A percentile compares a stretch with the other conserved stretches of the same genome.
Evolutionary conservation across 768 basidiomycete species (phyloP).

Genomic region (Mycena pura): DNA sequence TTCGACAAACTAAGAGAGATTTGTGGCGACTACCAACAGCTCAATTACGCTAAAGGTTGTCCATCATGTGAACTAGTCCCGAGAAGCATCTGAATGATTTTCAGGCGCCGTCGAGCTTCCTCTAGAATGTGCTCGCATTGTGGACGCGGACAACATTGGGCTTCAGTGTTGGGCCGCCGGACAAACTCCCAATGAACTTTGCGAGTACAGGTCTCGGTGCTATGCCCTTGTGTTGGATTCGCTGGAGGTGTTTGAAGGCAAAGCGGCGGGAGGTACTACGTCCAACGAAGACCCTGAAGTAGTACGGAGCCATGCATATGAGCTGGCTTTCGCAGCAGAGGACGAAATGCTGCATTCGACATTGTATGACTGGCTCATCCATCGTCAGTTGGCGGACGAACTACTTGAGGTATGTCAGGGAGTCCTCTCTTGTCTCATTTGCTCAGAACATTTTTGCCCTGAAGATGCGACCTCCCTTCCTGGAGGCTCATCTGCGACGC

Average conservation of each 20-base stretch:
- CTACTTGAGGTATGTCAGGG: conserved; percentile 79
- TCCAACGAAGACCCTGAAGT: conserved; percentile 64
- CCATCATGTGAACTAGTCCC: not conserved
- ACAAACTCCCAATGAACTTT: conserved; percentile 57
- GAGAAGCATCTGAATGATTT: not conserved
- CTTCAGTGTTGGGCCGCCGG: conserved; percentile 80
- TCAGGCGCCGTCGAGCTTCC: conserved; percentile 87
- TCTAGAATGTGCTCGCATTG: conserved; percentile 77
- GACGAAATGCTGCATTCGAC: conserved; percentile 95
- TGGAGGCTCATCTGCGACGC: conserved; percentile 86
- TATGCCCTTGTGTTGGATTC: conserved; percentile 88
- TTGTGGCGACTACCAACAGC: conserved; percentile 85
- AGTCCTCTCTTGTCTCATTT: not conserved
- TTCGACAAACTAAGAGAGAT: conserved; percentile 87
- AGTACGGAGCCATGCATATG: conserved; percentile 85
- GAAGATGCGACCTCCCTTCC: conserved; percentile 85
- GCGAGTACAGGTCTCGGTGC: conserved; percentile 70
- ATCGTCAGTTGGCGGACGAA: conserved; percentile 81
- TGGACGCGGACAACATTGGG: conserved; percentile 79
- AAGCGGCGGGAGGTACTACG: conserved; percentile 34
- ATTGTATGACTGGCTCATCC: conserved; percentile 93
- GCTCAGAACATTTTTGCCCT: conserved; percentile 17
- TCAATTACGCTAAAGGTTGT: conserved; percentile 82
- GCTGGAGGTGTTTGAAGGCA: conserved; percentile 79
- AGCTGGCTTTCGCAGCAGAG: conserved; percentile 80